Evolutionary conservation across 129 eudicot genomes (phyloP).

Genomic region (Rutidosis leptorrhynchoides): DNA sequence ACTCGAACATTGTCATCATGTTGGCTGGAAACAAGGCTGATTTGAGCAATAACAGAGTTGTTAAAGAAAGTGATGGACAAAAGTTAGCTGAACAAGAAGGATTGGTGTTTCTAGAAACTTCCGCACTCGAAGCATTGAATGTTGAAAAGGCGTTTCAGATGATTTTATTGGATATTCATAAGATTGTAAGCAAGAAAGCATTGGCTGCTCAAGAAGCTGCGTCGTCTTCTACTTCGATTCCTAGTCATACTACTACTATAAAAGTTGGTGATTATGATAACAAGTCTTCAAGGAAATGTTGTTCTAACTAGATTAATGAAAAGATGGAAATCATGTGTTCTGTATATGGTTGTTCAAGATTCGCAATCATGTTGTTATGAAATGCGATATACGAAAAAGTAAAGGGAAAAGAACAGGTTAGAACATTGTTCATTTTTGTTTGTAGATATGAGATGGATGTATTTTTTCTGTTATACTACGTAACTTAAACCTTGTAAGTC

Average conservation of each 20-base stretch:
- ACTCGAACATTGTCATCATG: slow-evolving; percentile 93
- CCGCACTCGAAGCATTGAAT: slow-evolving; percentile 81
- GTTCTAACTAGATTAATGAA: slow-evolving; percentile 44
- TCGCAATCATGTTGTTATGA: slow-evolving; percentile 17
- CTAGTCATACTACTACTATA: slow-evolving; percentile 77
- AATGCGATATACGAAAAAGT: slow-evolving; percentile 7
- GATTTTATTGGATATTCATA: slow-evolving; percentile 69
- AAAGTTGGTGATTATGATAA: slow-evolving; percentile 55
- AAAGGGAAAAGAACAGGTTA: neutral
- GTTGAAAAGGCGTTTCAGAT: slow-evolving; percentile 85
- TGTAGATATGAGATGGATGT: slow-evolving; percentile 17
- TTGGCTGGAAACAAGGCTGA: slow-evolving; percentile 84
- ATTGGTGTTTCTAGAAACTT: slow-evolving; percentile 79
- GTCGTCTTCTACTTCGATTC: slow-evolving; percentile 39
- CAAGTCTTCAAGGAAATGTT: slow-evolving; percentile 51
- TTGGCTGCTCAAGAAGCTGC: slow-evolving; percentile 93
- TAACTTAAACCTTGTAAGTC: slow-evolving; percentile 9
- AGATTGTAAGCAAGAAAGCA: slow-evolving; percentile 78
- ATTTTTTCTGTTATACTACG: slow-evolving; percentile 17
- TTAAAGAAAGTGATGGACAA: slow-evolving; percentile 55
- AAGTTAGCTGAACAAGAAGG: slow-evolving; percentile 71
- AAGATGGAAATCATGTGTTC: slow-evolving; percentile 12
- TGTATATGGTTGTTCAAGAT: slow-evolving; percentile 27
- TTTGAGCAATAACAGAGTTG: slow-evolving; percentile 64
- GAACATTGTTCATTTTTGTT: slow-evolving; percentile 4